Evolutionary conservation across 2,329 filamentous ascomycete genomes (phyloP).

Genomic region (Exophiala sp.): DNA sequence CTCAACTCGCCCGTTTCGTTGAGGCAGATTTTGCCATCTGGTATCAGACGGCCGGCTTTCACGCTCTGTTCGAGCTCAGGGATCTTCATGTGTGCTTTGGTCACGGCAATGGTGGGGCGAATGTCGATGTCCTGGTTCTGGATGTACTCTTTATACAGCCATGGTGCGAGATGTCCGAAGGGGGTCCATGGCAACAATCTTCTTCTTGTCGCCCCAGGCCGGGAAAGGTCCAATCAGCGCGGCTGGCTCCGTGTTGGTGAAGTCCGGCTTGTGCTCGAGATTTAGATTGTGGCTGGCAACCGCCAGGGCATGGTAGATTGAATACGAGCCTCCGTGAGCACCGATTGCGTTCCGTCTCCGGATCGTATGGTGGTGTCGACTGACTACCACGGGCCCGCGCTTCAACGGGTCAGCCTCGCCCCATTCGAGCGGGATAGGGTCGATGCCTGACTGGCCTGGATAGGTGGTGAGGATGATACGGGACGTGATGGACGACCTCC

Average conservation of each 20-base stretch:
- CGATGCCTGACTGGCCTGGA: slow-evolving; percentile 87
- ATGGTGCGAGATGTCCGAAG: slow-evolving; percentile 77
- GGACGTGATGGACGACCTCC: slow-evolving; percentile 37
- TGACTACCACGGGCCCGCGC: slow-evolving; percentile 85
- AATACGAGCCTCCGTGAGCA: slow-evolving; percentile 83
- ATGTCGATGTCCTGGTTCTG: slow-evolving; percentile 71
- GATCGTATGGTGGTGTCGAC: slow-evolving; percentile 67
- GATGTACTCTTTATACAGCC: slow-evolving; percentile 74
- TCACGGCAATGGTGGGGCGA: slow-evolving; percentile 84
- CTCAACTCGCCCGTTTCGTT: slow-evolving; percentile 80
- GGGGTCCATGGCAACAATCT: slow-evolving; percentile 98
- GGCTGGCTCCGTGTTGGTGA: slow-evolving; percentile 87
- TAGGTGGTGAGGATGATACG: slow-evolving; percentile 75
- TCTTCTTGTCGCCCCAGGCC: slow-evolving; percentile 81
- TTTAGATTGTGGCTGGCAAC: slow-evolving; percentile 86
- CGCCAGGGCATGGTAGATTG: slow-evolving; percentile 89
- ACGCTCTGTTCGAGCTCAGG: slow-evolving; percentile 90
- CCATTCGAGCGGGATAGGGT: slow-evolving; percentile 85
- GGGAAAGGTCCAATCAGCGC: slow-evolving; percentile 80
- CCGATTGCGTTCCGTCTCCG: slow-evolving; percentile 69
- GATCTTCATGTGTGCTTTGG: slow-evolving; percentile 91
- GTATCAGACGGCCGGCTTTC: slow-evolving; percentile 63
- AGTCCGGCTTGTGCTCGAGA: slow-evolving; percentile 69
- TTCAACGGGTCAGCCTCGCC: slow-evolving; percentile 67
- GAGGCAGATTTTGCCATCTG: slow-evolving; percentile 84